Conservation (phyloP, 306 rosid genomes). For the Castanea sativa region DNA sequence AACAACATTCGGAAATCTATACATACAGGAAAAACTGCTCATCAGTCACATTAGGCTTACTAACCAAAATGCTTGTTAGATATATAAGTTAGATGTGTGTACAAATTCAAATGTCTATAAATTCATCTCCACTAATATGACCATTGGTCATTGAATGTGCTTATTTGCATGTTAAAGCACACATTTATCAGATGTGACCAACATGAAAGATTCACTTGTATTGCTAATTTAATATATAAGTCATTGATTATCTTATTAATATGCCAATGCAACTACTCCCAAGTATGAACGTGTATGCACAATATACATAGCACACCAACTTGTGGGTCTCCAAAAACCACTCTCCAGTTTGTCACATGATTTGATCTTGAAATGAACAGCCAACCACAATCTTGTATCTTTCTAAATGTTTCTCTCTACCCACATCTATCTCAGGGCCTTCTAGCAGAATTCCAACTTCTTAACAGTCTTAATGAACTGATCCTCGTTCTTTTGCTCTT, state of each 20-base stretch:
- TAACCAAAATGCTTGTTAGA: too few species aligned
- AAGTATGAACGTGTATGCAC: constrained; percentile 26
- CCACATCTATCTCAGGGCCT: constrained; percentile 48
- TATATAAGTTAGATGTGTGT: constrained; percentile 5
- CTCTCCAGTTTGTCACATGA: constrained; percentile 47
- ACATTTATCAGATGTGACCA: neutral
- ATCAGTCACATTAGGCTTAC: too few species aligned
- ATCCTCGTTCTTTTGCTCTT: constrained; percentile 31
- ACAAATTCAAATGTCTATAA: neutral
- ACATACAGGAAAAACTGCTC: too few species aligned
- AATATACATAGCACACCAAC: constrained; percentile 34
- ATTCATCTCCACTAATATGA: neutral
- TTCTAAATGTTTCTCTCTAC: constrained; percentile 79
- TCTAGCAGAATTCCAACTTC: constrained; percentile 56
- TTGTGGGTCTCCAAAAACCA: constrained; percentile 36
- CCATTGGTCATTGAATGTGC: neutral
- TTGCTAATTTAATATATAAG: neutral
- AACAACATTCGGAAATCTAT: neutral
- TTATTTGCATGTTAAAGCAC: neutral
- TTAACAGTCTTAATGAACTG: constrained; percentile 33
- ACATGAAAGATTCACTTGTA: neutral
- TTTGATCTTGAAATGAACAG: constrained; percentile 75
- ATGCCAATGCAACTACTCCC: constrained; percentile 29
- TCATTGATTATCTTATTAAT: neutral
- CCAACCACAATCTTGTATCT: constrained; percentile 80